These are phyloP conservation scores for Vanrija humicola DNA, from an alignment of 1,284 basidiomycete genomes.

Conservation along the genomic window DNA sequence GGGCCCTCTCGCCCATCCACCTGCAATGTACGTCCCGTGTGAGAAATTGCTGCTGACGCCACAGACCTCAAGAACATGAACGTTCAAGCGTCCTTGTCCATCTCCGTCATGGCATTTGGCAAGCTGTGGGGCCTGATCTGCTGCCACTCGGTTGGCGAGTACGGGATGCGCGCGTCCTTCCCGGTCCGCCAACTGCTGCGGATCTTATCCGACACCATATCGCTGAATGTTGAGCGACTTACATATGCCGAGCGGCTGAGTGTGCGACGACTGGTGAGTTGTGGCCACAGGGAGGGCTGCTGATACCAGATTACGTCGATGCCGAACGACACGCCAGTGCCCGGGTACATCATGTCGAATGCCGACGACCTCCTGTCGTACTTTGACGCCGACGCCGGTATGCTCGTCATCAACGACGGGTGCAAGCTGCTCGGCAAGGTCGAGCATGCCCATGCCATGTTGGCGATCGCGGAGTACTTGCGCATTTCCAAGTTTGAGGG, in stretches of 20 bases:
- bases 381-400: conserved; percentile 80
- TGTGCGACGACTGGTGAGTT: background rate
- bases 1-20: conserved; percentile 88
- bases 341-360: conserved; percentile 85
- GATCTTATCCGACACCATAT: conserved; percentile 76
- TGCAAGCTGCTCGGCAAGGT: conserved; percentile 72
- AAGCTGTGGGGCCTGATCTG: conserved; percentile 79
- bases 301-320: conserved; percentile 87
- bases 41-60: background rate
- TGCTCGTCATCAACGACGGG: conserved; percentile 78
- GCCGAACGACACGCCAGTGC: conserved; percentile 65
- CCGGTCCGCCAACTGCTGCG: conserved; percentile 77
- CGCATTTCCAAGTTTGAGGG: conserved; percentile 62
- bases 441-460: conserved; percentile 75
- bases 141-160: conserved; percentile 73
- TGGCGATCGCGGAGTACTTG: conserved; percentile 80
- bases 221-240: conserved; percentile 75
- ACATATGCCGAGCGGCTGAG: conserved; percentile 65
- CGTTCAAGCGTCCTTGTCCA: conserved; percentile 78
- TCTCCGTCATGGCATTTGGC: conserved; percentile 80
- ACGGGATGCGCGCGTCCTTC: conserved; percentile 80
- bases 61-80: conserved; percentile 74
- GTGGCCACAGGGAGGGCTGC: conserved; percentile 15
- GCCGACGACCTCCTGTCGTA: conserved; percentile 75
- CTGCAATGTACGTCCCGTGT: conserved; percentile 62